These are phyloP conservation scores for Flaveria sonorensis DNA, from an alignment of 129 eudicot species.

Conservation along the genomic window DNA sequence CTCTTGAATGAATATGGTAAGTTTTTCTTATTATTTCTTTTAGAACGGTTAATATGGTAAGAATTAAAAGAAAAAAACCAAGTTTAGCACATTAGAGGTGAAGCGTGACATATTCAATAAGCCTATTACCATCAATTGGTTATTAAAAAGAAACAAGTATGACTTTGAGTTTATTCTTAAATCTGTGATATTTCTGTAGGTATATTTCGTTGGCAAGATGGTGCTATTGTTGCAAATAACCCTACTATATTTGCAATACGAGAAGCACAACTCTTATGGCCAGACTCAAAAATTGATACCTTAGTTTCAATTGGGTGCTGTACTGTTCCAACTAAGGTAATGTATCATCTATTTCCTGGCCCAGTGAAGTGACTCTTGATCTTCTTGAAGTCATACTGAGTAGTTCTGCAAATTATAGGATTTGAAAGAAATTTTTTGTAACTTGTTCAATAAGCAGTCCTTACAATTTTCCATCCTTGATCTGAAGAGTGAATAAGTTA, in stretches of 20 bases:
- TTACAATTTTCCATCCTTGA: no score
- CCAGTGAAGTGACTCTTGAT: background rate
- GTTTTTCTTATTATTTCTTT: no score
- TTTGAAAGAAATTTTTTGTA: no score
- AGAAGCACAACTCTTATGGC: conserved; percentile 95
- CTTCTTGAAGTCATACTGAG: no score
- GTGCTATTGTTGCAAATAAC: conserved; percentile 95
- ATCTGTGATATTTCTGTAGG: conserved; percentile 41
- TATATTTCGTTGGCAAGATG: conserved; percentile 95
- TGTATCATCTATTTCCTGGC: background rate
- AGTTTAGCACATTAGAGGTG: conserved; percentile 3
- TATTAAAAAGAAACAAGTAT: background rate
- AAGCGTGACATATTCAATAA: conserved; percentile 9
- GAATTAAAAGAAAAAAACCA: background rate
- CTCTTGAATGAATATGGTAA: no score
- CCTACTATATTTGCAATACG: conserved; percentile 93
- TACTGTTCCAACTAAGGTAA: conserved; percentile 88
- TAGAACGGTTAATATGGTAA: background rate
- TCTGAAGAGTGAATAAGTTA: no score
- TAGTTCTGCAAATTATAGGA: no score
- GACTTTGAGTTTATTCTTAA: conserved; percentile 17
- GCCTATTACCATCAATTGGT: background rate
- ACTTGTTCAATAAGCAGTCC: no score
- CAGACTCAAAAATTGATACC: conserved; percentile 87
- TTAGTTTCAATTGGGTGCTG: conserved; percentile 93